These are phyloP conservation scores for Cryptomeria japonica DNA, from an alignment of 75 land plant species.

Conservation along the genomic window DNA sequence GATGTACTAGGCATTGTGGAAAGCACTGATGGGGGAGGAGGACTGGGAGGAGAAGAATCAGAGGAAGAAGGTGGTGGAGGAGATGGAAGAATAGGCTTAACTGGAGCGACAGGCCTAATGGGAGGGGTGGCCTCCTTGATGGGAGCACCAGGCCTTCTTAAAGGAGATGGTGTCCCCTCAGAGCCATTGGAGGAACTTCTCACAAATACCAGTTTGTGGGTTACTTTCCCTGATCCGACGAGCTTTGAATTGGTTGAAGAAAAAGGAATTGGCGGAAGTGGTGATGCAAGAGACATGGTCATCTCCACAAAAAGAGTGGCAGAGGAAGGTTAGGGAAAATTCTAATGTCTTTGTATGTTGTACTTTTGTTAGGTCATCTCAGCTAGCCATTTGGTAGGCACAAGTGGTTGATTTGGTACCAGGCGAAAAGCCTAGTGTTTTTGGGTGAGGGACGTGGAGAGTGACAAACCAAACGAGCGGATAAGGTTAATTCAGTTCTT, in stretches of 20 bases:
- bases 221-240: neutral
- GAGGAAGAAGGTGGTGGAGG: constrained; percentile 35
- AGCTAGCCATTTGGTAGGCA: no score
- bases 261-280: neutral
- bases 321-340: neutral
- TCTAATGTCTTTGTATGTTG: neutral
- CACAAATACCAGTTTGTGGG: neutral
- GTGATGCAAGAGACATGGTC: neutral
- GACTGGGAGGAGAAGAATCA: constrained; percentile 30
- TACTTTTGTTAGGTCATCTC: neutral
- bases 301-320: neutral
- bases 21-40: constrained; percentile 21
- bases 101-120: constrained; percentile 21
- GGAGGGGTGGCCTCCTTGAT: constrained; percentile 37
- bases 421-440: neutral
- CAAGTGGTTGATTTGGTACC: no score
- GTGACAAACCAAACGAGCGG: neutral
- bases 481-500: no score
- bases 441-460: neutral
- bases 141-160: constrained; percentile 72
- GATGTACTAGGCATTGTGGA: constrained; percentile 13
- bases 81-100: constrained; percentile 34
- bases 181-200: constrained; percentile 69
- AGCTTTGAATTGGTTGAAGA: neutral
- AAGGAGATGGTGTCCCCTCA: constrained; percentile 23